phyloP scores from a whole-genome alignment of 2,329 filamentous ascomycete genomes.

The Aurifilum marmelostoma region DNA sequence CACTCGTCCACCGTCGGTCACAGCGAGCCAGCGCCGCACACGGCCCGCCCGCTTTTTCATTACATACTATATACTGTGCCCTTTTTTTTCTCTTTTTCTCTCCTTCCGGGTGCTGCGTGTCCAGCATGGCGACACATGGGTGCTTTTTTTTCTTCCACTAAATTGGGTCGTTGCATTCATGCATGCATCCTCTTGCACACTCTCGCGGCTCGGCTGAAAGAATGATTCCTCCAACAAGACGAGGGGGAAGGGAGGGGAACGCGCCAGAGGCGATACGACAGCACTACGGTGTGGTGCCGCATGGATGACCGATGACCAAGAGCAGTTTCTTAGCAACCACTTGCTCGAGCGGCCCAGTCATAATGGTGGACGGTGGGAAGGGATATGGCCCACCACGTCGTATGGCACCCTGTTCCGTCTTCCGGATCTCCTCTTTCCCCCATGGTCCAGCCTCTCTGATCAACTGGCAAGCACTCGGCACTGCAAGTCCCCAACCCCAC shows the following conservation, averaged over 20 bases:
- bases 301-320: conserved; percentile 8
- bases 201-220: conserved; percentile 9
- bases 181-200: neutral
- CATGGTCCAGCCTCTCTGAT: neutral
- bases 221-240: conserved; percentile 14
- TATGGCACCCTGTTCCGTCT: conserved; percentile 4
- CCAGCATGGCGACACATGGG: neutral
- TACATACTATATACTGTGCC: too few relatives aligned
- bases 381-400: neutral
- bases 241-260: neutral
- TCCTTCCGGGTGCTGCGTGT: conserved; percentile 7
- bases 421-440: conserved; percentile 1
- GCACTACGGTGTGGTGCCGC: neutral
- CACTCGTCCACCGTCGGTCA: conserved; percentile 24
- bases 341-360: neutral
- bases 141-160: neutral
- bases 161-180: conserved; percentile 1
- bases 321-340: conserved; percentile 11
- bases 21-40: conserved; percentile 9
- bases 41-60: conserved; percentile 15
- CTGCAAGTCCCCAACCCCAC: conserved; percentile 3
- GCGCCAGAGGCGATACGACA: neutral
- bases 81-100: too few relatives aligned
- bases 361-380: neutral
- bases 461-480: conserved; percentile 3